A percentile compares a stretch with the other conserved stretches of the same genome.
Conservation (phyloP, 108 stramenopile species). For the Pseudonitzschia delicatissima region DNA sequence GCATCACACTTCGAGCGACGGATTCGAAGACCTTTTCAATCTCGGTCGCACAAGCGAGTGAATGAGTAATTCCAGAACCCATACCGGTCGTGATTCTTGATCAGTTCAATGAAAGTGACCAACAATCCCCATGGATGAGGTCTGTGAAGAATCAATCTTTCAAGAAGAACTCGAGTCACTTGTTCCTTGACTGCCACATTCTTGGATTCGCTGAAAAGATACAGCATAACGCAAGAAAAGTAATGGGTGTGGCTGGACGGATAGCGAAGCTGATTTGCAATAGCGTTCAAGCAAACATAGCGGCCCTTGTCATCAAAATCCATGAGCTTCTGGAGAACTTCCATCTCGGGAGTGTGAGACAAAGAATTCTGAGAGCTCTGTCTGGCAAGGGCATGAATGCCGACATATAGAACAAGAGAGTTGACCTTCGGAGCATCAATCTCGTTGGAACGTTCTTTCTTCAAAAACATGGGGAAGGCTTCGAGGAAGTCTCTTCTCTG, state of each 20-base stretch:
- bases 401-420: slow-evolving; percentile 94
- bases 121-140: slow-evolving; percentile 97
- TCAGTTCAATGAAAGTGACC: slow-evolving; percentile 99
- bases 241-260: slow-evolving; percentile 99
- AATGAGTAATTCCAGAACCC: slow-evolving; percentile 98
- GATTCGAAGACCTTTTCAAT: slow-evolving; percentile 98
- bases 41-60: slow-evolving; percentile 96
- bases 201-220: slow-evolving; percentile 93
- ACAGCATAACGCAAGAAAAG: slow-evolving; percentile 96
- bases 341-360: slow-evolving; percentile 83
- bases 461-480: slow-evolving; percentile 66
- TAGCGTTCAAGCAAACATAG: slow-evolving; percentile 95
- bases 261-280: slow-evolving; percentile 99
- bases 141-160: slow-evolving; percentile 97
- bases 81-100: slow-evolving; percentile 96
- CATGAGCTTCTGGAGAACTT: slow-evolving; percentile 86
- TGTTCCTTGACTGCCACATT: slow-evolving; percentile 96
- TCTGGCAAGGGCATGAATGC: slow-evolving; percentile 83
- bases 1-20: slow-evolving; percentile 32
- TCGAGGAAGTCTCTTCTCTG: slow-evolving; percentile 77
- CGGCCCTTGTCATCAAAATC: slow-evolving; percentile 91
- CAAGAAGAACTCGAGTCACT: slow-evolving; percentile 96
- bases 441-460: slow-evolving; percentile 65
- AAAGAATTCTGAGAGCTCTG: slow-evolving; percentile 78
- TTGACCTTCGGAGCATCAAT: slow-evolving; percentile 88